Conservation (phyloP, 1,139 yeast species). For the Yamadazyma aaseri region DNA sequence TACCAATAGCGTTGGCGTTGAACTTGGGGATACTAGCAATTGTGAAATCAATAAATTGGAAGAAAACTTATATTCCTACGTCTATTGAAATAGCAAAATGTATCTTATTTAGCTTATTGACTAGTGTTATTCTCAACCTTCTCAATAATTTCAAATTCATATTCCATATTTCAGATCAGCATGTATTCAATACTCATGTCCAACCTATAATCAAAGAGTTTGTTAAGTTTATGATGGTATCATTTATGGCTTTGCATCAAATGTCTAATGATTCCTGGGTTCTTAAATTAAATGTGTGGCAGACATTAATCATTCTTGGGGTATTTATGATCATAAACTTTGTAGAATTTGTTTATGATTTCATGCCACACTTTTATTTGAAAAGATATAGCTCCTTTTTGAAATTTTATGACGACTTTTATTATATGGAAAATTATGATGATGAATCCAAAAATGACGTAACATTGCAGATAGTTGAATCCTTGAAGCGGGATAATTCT, state of each 20-base stretch:
- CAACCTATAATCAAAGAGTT: slow-evolving; percentile 14
- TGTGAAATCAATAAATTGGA: slow-evolving; percentile 3
- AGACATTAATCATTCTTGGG: slow-evolving; percentile 8
- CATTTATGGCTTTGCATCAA: slow-evolving; percentile 14
- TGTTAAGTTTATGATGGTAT: slow-evolving; percentile 11
- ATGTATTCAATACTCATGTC: slow-evolving; percentile 11
- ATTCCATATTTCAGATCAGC: slow-evolving; percentile 12
- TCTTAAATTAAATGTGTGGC: slow-evolving; percentile 7
- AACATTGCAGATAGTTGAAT: slow-evolving; percentile 9
- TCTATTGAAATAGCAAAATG: slow-evolving; percentile 11
- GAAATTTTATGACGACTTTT: slow-evolving; percentile 13
- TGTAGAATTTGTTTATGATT: slow-evolving; percentile 9
- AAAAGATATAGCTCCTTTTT: slow-evolving; percentile 10
- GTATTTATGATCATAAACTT: slow-evolving; percentile 7
- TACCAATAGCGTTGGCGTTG: slow-evolving; percentile 1
- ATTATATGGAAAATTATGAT: slow-evolving; percentile 9
- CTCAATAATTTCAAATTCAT: slow-evolving; percentile 11
- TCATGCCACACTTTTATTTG: slow-evolving; percentile 12
- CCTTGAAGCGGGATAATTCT: slow-evolving; percentile 6
- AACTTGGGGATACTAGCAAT: background rate
- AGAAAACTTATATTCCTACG: slow-evolving; percentile 6
- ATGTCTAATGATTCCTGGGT: slow-evolving; percentile 7
- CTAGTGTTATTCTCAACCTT: slow-evolving; percentile 10
- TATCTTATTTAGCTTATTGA: slow-evolving; percentile 10
- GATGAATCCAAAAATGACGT: slow-evolving; percentile 12